These are phyloP conservation scores for Bathelium albidoporum DNA, from an alignment of 495 filamentous ascomycete species.

Conservation along the genomic window DNA sequence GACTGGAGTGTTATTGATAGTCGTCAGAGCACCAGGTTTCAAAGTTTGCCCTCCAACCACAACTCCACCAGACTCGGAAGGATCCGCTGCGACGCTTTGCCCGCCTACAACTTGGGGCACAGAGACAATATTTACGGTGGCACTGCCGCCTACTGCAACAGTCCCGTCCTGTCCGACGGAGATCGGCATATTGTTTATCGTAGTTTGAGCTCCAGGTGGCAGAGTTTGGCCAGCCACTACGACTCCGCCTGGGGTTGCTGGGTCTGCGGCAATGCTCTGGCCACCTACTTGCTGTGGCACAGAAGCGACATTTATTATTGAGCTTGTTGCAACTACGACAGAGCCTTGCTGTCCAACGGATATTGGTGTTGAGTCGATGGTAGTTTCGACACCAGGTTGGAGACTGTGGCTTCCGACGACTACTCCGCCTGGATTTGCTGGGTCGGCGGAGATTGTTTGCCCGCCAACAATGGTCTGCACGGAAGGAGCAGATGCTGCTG, in stretches of 20 bases:
- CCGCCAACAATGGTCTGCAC: background rate
- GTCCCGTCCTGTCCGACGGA: background rate
- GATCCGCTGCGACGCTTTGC: background rate
- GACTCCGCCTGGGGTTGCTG: conserved; percentile 1
- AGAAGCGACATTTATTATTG: background rate
- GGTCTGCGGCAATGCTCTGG: background rate
- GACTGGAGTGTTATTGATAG: conserved; percentile 2
- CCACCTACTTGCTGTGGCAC: background rate
- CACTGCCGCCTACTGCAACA: background rate
- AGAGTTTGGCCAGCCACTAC: background rate
- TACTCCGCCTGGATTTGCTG: background rate
- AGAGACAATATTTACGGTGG: background rate
- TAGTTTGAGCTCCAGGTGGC: background rate
- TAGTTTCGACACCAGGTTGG: background rate
- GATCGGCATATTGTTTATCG: background rate
- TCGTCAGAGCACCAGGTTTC: background rate
- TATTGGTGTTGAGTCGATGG: background rate
- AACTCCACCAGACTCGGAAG: background rate
- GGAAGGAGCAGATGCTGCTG: background rate
- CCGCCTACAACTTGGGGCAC: background rate
- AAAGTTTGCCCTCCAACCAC: background rate
- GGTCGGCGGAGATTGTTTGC: background rate
- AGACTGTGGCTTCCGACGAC: background rate
- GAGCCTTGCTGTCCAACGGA: background rate
- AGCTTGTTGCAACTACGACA: background rate